Percentiles rank a stretch among this genome's conserved stretches.
Conservation (phyloP, 2,329 filamentous ascomycete genomes). For the Sodiomyces alkalinus region DNA sequence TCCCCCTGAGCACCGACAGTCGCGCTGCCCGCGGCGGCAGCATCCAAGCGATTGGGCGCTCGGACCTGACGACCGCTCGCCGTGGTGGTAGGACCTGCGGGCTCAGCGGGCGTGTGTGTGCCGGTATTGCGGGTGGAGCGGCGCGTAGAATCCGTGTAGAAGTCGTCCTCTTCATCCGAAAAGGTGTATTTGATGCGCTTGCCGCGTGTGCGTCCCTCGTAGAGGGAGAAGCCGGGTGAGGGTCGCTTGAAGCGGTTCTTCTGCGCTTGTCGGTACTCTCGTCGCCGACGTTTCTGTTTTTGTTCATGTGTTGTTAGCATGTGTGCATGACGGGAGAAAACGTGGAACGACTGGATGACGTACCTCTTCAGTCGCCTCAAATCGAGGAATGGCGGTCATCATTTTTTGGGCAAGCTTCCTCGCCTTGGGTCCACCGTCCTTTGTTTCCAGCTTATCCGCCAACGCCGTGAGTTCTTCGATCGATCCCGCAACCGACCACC, state of each 20-base stretch:
- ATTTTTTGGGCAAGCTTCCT: constrained; percentile 68
- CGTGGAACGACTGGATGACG: too few relatives aligned
- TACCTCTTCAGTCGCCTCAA: constrained; percentile 87
- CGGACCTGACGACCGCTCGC: constrained; percentile 78
- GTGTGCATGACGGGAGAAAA: too few relatives aligned
- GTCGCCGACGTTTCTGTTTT: constrained; percentile 69
- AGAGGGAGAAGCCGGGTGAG: constrained; percentile 80
- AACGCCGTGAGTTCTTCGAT: constrained; percentile 74
- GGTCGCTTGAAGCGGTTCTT: constrained; percentile 79
- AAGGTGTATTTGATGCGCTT: constrained; percentile 96
- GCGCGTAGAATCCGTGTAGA: constrained; percentile 48
- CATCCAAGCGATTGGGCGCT: constrained; percentile 50
- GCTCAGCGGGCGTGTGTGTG: constrained; percentile 56
- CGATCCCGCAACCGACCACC: constrained; percentile 83
- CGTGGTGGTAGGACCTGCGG: constrained; percentile 48
- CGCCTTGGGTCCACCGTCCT: constrained; percentile 70
- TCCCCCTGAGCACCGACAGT: constrained; percentile 30
- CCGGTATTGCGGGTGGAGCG: constrained; percentile 62
- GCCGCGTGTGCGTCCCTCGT: constrained; percentile 89
- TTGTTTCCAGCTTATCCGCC: constrained; percentile 58
- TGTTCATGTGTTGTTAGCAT: constrained; percentile 8
- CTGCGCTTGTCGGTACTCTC: constrained; percentile 76
- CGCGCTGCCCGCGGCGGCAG: constrained; percentile 37
- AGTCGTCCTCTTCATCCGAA: constrained; percentile 71
- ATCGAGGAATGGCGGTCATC: constrained; percentile 63